These are phyloP conservation scores for Euphorbia tirucalli DNA, from an alignment of 345 rosid genomes.

Conservation along the genomic window DNA sequence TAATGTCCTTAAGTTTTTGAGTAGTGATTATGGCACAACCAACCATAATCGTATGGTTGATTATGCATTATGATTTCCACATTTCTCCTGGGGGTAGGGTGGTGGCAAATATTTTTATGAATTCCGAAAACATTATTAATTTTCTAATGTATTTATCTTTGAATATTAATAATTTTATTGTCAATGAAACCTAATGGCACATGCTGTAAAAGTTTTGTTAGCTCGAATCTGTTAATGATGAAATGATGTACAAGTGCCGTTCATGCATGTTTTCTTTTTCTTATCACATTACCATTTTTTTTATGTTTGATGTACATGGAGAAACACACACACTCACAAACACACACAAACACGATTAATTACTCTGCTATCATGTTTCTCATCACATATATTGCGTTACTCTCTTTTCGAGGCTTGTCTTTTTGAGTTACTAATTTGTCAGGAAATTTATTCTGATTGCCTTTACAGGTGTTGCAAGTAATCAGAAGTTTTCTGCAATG, in stretches of 20 bases:
- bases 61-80: background rate
- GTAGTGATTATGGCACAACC: background rate
- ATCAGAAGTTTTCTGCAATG: background rate
- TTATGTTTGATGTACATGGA: background rate
- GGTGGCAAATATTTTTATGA: background rate
- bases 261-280: background rate
- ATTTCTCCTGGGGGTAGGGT: background rate
- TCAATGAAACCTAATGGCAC: no score
- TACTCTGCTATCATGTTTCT: background rate
- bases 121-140: background rate
- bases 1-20: background rate
- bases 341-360: background rate
- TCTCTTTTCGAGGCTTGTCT: background rate
- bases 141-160: background rate
- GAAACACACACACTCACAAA: background rate
- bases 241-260: background rate
- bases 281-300: background rate
- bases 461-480: constrained; percentile 12
- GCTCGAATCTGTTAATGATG: background rate
- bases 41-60: background rate
- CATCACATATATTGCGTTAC: background rate
- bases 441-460: background rate
- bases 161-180: background rate
- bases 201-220: background rate
- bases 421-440: background rate